Evolutionary conservation across 495 filamentous ascomycete species (phyloP), one percentile per base, ranked within the genome.

Genomic region (Penicillium ucsense): DNA sequence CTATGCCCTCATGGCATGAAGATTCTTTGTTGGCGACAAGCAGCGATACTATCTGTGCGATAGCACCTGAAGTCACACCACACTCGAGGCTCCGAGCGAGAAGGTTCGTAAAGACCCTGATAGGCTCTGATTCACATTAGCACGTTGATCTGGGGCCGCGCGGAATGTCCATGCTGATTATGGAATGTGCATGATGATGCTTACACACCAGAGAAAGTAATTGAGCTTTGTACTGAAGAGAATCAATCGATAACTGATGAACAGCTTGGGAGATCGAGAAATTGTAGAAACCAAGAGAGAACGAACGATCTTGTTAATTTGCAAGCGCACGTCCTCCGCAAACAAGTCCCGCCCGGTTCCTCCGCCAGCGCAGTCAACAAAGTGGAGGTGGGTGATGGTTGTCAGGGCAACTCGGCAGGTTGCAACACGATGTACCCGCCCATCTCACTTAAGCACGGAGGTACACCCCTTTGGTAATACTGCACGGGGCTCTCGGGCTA

Each of bases 331-430:
- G 41, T 43, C n/a, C 30, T 43, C 38, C 35, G 36, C 34, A 41
- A 31, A 46, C 41, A 43, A 32, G n/a, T 37, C 46, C 52, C 38
- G 39, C 41, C 38, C 45, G 47, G 46, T 48, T 47, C 49, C 35
- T 55, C 57, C 44, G 51, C 42, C 41, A 37, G 40, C 36, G 45
- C 38, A 27, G 52, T 60, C 57, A 57, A 60, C 57, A 57, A 54
- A 41, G 54, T 57, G 57, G 56, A 56, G 50, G 54, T 54, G 59
- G 48, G 52, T 41, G 40, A 34, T 7, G 31, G 61, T 66, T 57
- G 50, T 59, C 61, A 43, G 45, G 61, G 57, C 61, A 66, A 66
- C 63, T 30, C 30, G 27, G 31, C 41, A 33, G 9, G 39, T 41
- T 9, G 12, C 39, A 8, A 40, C 20, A 31, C 1, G 20, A 20